Evolutionary conservation across 805 yeast species (phyloP).

Genomic region (Saturnispora bothae): DNA sequence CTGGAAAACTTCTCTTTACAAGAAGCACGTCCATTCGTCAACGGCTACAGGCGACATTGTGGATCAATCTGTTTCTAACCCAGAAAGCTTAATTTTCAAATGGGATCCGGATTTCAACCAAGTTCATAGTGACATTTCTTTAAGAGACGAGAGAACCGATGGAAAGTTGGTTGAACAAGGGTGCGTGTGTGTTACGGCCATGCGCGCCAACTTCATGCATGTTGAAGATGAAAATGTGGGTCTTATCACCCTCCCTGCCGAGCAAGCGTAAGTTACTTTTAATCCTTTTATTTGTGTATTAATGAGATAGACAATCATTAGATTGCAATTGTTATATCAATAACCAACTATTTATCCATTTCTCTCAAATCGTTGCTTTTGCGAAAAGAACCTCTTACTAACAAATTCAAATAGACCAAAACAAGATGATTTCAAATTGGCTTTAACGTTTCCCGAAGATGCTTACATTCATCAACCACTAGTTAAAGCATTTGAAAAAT

Average conservation of each 20-base stretch:
- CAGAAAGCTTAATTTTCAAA: constrained; percentile 39
- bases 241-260: constrained; percentile 37
- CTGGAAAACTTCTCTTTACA: constrained; percentile 43
- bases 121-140: constrained; percentile 45
- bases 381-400: too few species aligned
- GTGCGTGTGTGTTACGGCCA: constrained; percentile 53
- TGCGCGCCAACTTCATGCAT: constrained; percentile 60
- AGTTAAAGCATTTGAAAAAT: constrained; percentile 26
- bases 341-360: too few species aligned
- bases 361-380: too few species aligned
- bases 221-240: constrained; percentile 40
- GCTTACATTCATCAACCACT: constrained; percentile 36
- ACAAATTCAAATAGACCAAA: too few species aligned
- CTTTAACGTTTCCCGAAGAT: constrained; percentile 30
- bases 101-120: constrained; percentile 80
- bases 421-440: constrained; percentile 10
- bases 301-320: too few species aligned
- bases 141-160: constrained; percentile 43
- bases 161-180: constrained; percentile 60
- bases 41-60: constrained; percentile 31
- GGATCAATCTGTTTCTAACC: constrained; percentile 29
- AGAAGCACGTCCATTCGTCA: constrained; percentile 11
- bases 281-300: too few species aligned
- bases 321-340: too few species aligned
- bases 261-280: background rate